Percentiles rank a stretch among this genome's conserved stretches.
These are phyloP conservation scores for Lithospermum erythrorhizon DNA, from an alignment of 257 asterid genomes.

Conservation along the genomic window DNA sequence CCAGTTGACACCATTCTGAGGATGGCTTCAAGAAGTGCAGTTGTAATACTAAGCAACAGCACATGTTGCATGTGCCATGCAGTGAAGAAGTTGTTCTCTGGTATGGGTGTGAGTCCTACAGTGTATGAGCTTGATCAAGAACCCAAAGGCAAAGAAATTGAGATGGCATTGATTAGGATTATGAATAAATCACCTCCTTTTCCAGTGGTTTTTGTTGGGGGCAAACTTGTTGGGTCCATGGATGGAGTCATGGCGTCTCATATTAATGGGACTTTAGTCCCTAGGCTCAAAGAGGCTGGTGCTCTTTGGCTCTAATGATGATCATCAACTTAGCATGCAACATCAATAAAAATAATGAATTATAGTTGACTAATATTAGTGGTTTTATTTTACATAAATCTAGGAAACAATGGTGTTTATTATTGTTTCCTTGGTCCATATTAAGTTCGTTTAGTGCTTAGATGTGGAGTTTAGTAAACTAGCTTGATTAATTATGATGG, in stretches of 20 bases:
- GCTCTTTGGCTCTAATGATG: slow-evolving; percentile 36
- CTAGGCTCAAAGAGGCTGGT: slow-evolving; percentile 34
- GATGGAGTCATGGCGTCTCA: slow-evolving; percentile 44
- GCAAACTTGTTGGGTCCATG: slow-evolving; percentile 32
- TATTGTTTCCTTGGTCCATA: no score
- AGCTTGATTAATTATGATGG: no score
- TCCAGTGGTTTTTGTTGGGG: slow-evolving; percentile 39
- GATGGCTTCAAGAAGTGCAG: slow-evolving; percentile 33
- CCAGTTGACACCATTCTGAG: slow-evolving; percentile 29
- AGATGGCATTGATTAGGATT: slow-evolving; percentile 26
- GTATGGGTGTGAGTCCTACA: slow-evolving; percentile 29
- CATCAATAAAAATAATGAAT: no score
- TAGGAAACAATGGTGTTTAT: no score
- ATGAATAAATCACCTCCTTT: slow-evolving; percentile 23
- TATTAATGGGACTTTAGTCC: slow-evolving; percentile 32
- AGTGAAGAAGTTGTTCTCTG: slow-evolving; percentile 31
- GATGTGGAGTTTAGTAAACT: no score
- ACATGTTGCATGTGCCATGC: slow-evolving; percentile 47
- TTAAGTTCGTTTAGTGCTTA: no score
- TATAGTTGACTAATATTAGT: no score
- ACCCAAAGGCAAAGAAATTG: slow-evolving; percentile 28
- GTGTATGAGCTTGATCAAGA: slow-evolving; percentile 35
- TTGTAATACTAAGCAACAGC: slow-evolving; percentile 35
- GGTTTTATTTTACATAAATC: no score
- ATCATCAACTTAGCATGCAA: background rate